Evolutionary conservation across 257 asterid genomes (phyloP).

Genomic region (Solanum neorickii): DNA sequence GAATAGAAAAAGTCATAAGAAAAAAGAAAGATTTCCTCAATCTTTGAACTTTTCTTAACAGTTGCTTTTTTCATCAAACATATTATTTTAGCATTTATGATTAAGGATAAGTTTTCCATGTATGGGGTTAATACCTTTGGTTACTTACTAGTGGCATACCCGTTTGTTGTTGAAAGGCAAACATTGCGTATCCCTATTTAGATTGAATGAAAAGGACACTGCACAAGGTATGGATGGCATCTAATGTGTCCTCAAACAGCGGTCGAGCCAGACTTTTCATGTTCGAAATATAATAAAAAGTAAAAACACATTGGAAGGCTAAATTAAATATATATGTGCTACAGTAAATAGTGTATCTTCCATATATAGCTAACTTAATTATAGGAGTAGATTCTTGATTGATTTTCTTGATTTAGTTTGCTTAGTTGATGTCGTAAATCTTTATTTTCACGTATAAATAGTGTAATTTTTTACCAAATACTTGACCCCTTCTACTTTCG

Average conservation of each 20-base stretch:
- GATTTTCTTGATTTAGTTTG: neutral
- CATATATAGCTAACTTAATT: neutral
- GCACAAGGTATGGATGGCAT: conserved; percentile 5
- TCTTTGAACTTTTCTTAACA: conserved; percentile 44
- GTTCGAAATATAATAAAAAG: neutral
- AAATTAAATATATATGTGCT: no score
- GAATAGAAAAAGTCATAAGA: conserved; percentile 14
- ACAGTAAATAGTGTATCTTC: neutral
- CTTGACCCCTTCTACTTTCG: neutral
- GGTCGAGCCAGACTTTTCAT: no score
- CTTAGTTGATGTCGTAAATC: neutral
- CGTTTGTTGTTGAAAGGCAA: conserved; percentile 18
- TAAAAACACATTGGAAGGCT: neutral
- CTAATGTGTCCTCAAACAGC: neutral
- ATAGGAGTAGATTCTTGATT: neutral
- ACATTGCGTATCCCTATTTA: conserved; percentile 34
- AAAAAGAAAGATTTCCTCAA: conserved; percentile 36
- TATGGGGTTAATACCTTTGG: neutral
- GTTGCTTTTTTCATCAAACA: conserved; percentile 5
- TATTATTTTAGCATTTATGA: neutral
- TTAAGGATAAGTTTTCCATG: neutral
- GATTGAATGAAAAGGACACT: conserved; percentile 50
- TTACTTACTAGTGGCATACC: neutral
- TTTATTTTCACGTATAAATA: no score
- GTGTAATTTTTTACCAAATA: neutral